These are phyloP conservation scores for Colletotrichum sp. DNA, from an alignment of 2,329 filamentous ascomycete species.

Conservation along the genomic window DNA sequence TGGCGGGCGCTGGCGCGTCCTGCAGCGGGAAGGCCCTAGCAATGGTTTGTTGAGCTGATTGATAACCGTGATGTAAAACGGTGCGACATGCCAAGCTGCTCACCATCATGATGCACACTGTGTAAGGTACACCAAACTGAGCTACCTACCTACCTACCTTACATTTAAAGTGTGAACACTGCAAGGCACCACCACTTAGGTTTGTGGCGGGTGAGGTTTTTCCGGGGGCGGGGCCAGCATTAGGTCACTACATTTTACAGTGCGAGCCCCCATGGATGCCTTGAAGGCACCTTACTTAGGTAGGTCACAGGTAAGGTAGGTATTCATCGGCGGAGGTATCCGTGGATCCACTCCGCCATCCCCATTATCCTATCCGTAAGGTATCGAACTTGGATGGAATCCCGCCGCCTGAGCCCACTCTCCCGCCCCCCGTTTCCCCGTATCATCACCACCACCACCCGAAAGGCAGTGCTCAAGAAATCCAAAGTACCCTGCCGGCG, in stretches of 20 bases:
- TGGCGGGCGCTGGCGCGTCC: conserved; percentile 6
- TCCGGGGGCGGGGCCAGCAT: background rate
- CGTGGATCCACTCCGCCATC: background rate
- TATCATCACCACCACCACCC: background rate
- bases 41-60: conserved; percentile 8
- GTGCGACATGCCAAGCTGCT: background rate
- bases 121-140: background rate
- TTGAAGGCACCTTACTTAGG: background rate
- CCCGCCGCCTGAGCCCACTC: background rate
- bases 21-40: background rate
- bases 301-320: background rate
- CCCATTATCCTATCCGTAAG: background rate
- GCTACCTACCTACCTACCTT: background rate
- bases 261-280: background rate
- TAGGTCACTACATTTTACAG: background rate
- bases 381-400: background rate
- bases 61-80: conserved; percentile 15
- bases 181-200: too few relatives aligned
- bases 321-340: background rate
- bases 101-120: background rate
- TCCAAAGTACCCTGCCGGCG: background rate
- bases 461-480: background rate
- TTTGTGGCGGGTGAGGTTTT: background rate
- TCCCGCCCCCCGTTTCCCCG: conserved; percentile 9
- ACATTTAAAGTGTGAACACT: background rate